Conservation (phyloP, 169 alveolate genomes). For the Plasmodium yoelii region DNA sequence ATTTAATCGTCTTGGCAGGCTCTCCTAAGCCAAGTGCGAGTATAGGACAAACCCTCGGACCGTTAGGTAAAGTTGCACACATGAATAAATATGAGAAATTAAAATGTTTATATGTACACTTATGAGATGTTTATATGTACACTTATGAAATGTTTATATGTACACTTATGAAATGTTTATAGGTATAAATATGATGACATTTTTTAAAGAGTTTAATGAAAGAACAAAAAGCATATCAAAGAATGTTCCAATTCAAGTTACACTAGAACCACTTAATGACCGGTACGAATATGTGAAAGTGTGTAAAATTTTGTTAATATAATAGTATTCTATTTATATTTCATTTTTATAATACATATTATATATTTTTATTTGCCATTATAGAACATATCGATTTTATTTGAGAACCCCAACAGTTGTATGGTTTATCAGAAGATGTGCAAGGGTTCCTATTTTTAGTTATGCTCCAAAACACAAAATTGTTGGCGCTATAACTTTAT, state of each 20-base stretch:
- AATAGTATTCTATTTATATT: too few species aligned
- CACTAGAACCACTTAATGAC: conserved; percentile 86
- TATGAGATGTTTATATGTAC: conserved; percentile 8
- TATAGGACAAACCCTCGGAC: conserved; percentile 94
- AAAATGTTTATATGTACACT: neutral
- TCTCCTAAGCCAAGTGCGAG: conserved; percentile 94
- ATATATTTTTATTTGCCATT: neutral
- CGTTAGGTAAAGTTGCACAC: conserved; percentile 84
- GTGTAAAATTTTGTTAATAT: neutral
- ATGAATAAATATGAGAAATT: too few species aligned
- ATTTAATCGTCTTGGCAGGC: conserved; percentile 89
- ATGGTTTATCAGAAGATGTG: conserved; percentile 90
- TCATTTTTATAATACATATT: neutral
- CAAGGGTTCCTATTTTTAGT: conserved; percentile 91
- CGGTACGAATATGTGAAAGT: conserved; percentile 36
- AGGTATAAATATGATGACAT: conserved; percentile 90
- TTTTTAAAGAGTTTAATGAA: conserved; percentile 92
- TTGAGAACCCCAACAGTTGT: conserved; percentile 91
- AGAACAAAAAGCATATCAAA: conserved; percentile 87
- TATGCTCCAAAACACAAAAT: conserved; percentile 88
- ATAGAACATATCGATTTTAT: conserved; percentile 87
- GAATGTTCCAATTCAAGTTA: conserved; percentile 91
- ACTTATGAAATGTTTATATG: neutral
- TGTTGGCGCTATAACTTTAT: conserved; percentile 90
- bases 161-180: neutral